A percentile compares a stretch with the other conserved stretches of the same genome.
phyloP scores from a whole-genome alignment of 2,329 filamentous ascomycete genomes.

The Pestalotiopsis sp. region DNA sequence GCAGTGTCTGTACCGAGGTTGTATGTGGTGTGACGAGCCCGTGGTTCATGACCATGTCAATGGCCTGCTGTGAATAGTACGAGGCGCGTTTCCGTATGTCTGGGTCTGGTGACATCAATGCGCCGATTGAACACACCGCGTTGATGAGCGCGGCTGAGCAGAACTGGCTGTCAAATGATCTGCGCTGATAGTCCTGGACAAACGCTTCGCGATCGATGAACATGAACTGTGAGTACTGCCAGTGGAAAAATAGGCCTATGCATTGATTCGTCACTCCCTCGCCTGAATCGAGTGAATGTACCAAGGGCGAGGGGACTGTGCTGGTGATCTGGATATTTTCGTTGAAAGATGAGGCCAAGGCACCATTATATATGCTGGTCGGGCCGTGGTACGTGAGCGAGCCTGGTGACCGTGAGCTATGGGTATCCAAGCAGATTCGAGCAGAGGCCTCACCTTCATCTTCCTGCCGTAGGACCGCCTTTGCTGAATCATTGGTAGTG shows the following conservation, averaged over 20 bases:
- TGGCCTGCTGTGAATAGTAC: constrained; percentile 11
- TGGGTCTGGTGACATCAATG: constrained; percentile 15
- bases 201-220: constrained; percentile 22
- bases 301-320: neutral
- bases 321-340: neutral
- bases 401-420: neutral
- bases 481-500: neutral
- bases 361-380: constrained; percentile 12
- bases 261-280: constrained; percentile 12
- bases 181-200: constrained; percentile 15
- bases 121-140: constrained; percentile 17
- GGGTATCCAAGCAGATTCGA: no score
- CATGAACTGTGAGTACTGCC: constrained; percentile 19
- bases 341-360: neutral
- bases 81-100: constrained; percentile 4
- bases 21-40: constrained; percentile 11
- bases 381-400: constrained; percentile 13
- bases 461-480: neutral
- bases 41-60: constrained; percentile 7
- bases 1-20: constrained; percentile 16
- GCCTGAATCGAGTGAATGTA: neutral
- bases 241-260: constrained; percentile 20
- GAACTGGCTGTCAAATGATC: constrained; percentile 14
- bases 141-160: constrained; percentile 16
- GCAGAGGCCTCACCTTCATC: neutral